phyloP scores from a whole-genome alignment of 2,329 filamentous ascomycete genomes.

The Diplodia corticola region DNA sequence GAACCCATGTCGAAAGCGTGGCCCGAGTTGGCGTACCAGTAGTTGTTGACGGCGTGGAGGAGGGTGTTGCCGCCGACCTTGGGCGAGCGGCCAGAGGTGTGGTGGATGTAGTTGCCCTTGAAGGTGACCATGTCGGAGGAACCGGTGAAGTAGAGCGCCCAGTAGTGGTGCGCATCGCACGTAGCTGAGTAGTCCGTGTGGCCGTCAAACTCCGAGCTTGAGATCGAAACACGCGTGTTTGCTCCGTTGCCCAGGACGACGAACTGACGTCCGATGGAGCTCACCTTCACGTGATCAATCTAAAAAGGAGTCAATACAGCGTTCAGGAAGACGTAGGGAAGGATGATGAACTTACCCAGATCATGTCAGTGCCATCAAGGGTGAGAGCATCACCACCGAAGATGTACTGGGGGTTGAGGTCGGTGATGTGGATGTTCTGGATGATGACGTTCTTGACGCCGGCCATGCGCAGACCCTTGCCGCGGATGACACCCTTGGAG shows the following conservation, averaged over 20 bases:
- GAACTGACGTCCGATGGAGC: constrained; percentile 61
- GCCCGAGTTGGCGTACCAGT: constrained; percentile 56
- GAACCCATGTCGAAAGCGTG: constrained; percentile 58
- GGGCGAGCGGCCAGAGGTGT: constrained; percentile 58
- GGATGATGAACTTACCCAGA: constrained; percentile 26
- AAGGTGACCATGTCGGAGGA: constrained; percentile 58
- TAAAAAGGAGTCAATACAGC: no score
- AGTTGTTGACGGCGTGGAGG: constrained; percentile 64
- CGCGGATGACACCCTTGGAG: constrained; percentile 56
- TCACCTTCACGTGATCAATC: constrained; percentile 42
- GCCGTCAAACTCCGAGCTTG: constrained; percentile 62
- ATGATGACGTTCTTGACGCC: constrained; percentile 56
- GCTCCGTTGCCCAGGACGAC: constrained; percentile 58
- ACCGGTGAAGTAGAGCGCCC: constrained; percentile 58
- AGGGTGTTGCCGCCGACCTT: constrained; percentile 59
- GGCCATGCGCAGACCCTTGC: constrained; percentile 56
- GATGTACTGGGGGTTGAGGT: constrained; percentile 39
- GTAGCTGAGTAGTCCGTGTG: constrained; percentile 55
- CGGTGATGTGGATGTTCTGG: constrained; percentile 47
- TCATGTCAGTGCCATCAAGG: constrained; percentile 32
- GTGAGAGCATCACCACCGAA: constrained; percentile 41
- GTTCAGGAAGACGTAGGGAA: background rate
- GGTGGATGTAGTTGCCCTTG: constrained; percentile 63
- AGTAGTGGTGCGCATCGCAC: constrained; percentile 62
- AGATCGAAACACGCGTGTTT: constrained; percentile 57